Percentiles rank a stretch among this genome's conserved stretches.
Evolutionary conservation across 768 basidiomycete genomes (phyloP).

Genomic region (Boletus coccyginus): DNA sequence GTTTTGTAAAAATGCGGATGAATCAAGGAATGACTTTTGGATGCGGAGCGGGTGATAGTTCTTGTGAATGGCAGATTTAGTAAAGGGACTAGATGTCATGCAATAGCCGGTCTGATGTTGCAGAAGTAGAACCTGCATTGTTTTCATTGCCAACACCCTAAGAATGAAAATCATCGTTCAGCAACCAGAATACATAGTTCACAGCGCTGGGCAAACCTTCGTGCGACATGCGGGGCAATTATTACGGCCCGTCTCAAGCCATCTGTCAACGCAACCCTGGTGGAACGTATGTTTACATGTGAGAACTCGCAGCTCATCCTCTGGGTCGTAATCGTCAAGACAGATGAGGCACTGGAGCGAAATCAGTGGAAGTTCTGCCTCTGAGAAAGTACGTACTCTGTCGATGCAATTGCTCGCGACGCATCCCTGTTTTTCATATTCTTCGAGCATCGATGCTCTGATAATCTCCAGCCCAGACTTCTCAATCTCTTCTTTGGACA

Average conservation of each 20-base stretch:
- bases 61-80: background rate
- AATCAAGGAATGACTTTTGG: conserved; percentile 17
- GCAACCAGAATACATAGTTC: background rate
- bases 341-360: conserved; percentile 72
- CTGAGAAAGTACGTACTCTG: conserved; percentile 47
- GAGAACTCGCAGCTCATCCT: conserved; percentile 80
- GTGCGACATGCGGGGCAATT: conserved; percentile 91
- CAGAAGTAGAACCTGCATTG: conserved; percentile 9
- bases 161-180: background rate
- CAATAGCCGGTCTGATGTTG: background rate
- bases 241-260: conserved; percentile 83
- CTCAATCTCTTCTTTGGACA: conserved; percentile 79
- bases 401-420: conserved; percentile 80
- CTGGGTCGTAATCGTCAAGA: conserved; percentile 76
- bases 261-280: conserved; percentile 81
- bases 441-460: conserved; percentile 45
- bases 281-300: conserved; percentile 90
- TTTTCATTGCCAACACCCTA: conserved; percentile 28
- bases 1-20: conserved; percentile 11
- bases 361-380: background rate
- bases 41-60: conserved; percentile 1
- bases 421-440: conserved; percentile 59
- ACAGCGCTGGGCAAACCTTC: conserved; percentile 44
- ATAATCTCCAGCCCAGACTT: conserved; percentile 79
- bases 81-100: conserved; percentile 9